These are phyloP conservation scores for Glutinoglossum americanum DNA, from an alignment of 495 filamentous ascomycete genomes.

Conservation along the genomic window DNA sequence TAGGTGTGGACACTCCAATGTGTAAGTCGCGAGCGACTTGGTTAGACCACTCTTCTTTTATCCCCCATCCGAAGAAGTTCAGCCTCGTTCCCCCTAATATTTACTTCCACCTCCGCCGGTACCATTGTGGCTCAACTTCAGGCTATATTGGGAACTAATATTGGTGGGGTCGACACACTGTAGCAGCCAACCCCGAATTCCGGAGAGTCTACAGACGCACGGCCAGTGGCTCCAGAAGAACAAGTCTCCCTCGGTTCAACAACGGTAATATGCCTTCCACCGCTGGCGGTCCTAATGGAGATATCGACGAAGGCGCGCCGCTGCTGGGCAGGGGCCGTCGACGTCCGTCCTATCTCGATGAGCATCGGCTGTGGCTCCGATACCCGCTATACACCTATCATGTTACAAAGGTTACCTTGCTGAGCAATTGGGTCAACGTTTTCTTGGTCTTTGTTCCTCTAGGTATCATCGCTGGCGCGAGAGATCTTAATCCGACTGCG, in stretches of 20 bases:
- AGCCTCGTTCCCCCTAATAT: not conserved
- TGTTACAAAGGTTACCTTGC: conserved; percentile 31
- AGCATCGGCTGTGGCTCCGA: conserved; percentile 25
- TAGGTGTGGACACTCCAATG: not conserved
- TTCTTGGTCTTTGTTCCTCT: conserved; percentile 77
- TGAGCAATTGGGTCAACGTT: conserved; percentile 61
- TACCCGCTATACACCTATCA: conserved; percentile 31
- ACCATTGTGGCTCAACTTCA: not conserved
- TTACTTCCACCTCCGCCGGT: not conserved
- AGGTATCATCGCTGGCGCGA: conserved; percentile 56
- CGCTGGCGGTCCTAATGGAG: not conserved
- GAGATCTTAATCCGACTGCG: conserved; percentile 50
- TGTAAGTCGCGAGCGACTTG: not conserved
- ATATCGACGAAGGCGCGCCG: not conserved
- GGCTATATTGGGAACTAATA: not conserved
- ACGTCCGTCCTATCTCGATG: conserved; percentile 8
- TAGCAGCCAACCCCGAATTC: not conserved
- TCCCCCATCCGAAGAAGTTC: not conserved
- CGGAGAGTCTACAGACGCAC: not conserved
- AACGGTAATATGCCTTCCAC: not conserved
- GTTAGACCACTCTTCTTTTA: not conserved
- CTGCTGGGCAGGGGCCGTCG: not conserved
- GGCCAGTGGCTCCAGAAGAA: not conserved
- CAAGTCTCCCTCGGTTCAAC: not conserved
- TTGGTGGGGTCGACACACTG: not conserved